These are phyloP conservation scores for Cryphonectria parasitica DNA, from an alignment of 2,329 filamentous ascomycete genomes.

Conservation along the genomic window DNA sequence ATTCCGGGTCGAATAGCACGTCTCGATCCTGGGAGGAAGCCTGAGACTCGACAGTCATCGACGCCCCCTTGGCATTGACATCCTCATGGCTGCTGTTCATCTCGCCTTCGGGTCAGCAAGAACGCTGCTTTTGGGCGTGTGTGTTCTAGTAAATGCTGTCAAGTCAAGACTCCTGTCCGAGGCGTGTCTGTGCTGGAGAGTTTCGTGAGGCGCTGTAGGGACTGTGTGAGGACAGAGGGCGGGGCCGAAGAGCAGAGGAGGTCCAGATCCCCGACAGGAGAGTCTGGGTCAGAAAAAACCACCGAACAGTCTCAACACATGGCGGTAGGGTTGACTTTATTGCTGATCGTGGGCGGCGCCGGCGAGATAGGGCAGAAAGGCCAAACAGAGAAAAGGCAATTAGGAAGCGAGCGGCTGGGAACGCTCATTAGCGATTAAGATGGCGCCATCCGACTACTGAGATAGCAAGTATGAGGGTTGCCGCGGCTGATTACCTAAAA, in stretches of 20 bases:
- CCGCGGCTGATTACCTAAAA: constrained; percentile 1
- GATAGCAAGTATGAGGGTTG: constrained; percentile 4
- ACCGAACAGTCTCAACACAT: background rate
- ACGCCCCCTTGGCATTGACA: constrained; percentile 12
- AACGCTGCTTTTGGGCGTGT: background rate
- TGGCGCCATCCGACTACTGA: constrained; percentile 7
- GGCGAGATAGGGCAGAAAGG: background rate
- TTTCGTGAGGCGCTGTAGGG: background rate
- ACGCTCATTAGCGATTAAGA: background rate
- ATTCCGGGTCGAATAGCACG: constrained; percentile 5
- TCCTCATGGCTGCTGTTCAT: constrained; percentile 23
- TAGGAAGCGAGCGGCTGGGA: background rate
- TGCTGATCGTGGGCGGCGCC: background rate
- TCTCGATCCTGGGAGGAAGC: background rate
- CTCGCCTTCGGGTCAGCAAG: background rate
- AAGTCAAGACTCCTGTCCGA: background rate
- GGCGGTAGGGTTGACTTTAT: background rate
- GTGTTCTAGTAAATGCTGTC: background rate
- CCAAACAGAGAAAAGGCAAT: background rate
- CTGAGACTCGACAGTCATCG: constrained; percentile 16
- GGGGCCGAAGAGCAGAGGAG: background rate
- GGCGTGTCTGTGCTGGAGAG: background rate
- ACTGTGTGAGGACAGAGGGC: background rate
- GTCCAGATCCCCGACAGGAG: background rate
- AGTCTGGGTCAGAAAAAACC: background rate